These are phyloP conservation scores for Penicillium malachiteum DNA, from an alignment of 495 filamentous ascomycete genomes.

Conservation along the genomic window DNA sequence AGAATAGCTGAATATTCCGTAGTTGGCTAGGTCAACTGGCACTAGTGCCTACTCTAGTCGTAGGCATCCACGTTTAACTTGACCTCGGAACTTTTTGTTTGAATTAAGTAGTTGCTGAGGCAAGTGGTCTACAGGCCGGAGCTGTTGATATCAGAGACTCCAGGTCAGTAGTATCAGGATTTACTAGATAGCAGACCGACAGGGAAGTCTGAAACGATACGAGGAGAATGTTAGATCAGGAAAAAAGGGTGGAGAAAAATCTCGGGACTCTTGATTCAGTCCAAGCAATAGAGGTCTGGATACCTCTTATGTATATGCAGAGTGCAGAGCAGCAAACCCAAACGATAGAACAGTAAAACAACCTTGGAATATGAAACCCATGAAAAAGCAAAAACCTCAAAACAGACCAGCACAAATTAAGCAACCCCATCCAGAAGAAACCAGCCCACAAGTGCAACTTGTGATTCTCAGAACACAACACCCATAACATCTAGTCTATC, in stretches of 20 bases:
- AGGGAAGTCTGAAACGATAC: not conserved
- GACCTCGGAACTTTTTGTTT: too few relatives aligned
- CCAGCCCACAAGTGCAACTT: slow-evolving; percentile 2
- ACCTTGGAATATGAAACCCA: not conserved
- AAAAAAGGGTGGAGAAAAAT: not conserved
- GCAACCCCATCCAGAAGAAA: slow-evolving; percentile 6
- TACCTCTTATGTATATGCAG: slow-evolving; percentile 2
- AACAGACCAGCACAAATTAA: slow-evolving; percentile 1
- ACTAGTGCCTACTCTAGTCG: too few relatives aligned
- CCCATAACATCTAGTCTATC: not conserved
- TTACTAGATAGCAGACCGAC: not conserved
- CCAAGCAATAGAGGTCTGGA: slow-evolving; percentile 3
- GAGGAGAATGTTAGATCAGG: not conserved
- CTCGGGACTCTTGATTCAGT: slow-evolving; percentile 4
- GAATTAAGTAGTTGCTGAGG: too few relatives aligned
- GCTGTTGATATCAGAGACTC: too few relatives aligned
- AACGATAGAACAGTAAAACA: not conserved
- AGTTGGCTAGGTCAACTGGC: too few relatives aligned
- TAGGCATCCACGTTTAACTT: too few relatives aligned
- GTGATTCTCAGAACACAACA: slow-evolving; percentile 4
- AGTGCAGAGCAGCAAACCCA: not conserved
- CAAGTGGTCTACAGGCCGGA: too few relatives aligned
- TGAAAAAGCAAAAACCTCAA: not conserved
- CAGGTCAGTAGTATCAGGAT: too few relatives aligned
- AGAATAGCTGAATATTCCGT: too few relatives aligned